Evolutionary conservation across 106 monocot species (phyloP).

Genomic region (Amphibolis antarctica): DNA sequence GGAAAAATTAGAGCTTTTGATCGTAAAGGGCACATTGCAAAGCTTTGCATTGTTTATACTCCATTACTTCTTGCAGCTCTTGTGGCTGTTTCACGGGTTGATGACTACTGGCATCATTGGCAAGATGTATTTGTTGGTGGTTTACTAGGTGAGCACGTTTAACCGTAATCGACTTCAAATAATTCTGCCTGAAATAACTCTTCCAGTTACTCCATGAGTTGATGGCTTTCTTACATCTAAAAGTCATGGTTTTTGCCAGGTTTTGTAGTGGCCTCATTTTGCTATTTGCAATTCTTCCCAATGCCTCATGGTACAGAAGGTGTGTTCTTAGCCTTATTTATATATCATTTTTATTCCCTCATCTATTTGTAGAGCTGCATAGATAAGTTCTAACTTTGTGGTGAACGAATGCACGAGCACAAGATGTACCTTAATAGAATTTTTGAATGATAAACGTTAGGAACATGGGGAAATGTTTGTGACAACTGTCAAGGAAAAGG

Average conservation of each 20-base stretch:
- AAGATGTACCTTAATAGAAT: no score
- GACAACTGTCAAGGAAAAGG: no score
- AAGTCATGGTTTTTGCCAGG: background rate
- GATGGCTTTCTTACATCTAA: no score
- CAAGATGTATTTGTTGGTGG: conserved; percentile 27
- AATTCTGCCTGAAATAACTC: no score
- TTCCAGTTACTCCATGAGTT: no score
- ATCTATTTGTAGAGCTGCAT: no score
- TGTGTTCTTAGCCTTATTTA: background rate
- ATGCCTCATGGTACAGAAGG: background rate
- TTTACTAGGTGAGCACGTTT: conserved; percentile 16
- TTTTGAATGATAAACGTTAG: no score
- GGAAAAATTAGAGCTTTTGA: conserved; percentile 22
- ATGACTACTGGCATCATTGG: conserved; percentile 30
- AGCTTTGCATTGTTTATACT: conserved; percentile 16
- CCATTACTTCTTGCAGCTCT: conserved; percentile 17
- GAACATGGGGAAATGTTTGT: no score
- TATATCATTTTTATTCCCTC: no score
- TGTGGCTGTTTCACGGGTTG: conserved; percentile 15
- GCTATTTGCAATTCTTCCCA: conserved; percentile 1
- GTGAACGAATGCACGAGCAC: no score
- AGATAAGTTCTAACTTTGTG: no score
- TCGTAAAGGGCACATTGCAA: conserved; percentile 11
- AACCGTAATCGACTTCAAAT: no score
- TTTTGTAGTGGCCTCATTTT: background rate